Evolutionary conservation across 2,329 filamentous ascomycete genomes (phyloP).

Genomic region (Capronia epimyces): DNA sequence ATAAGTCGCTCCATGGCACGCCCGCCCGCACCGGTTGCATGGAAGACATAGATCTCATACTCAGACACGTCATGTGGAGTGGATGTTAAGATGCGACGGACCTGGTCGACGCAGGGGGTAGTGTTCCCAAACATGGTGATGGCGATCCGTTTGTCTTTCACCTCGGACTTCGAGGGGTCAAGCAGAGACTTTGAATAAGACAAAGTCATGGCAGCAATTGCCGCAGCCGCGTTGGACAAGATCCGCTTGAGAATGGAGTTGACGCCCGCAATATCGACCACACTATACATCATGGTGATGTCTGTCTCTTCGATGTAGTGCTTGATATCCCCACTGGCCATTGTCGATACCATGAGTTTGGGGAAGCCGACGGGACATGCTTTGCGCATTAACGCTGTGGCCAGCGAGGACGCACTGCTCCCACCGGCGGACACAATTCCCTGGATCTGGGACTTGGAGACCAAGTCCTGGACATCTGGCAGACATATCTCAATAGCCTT

Average conservation of each 20-base stretch:
- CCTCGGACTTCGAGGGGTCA: constrained; percentile 7
- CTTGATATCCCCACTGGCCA: constrained; percentile 61
- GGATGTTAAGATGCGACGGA: constrained; percentile 37
- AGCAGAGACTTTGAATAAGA: constrained; percentile 35
- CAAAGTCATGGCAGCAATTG: constrained; percentile 55
- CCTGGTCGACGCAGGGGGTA: constrained; percentile 57
- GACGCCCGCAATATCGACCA: constrained; percentile 64
- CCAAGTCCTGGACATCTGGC: constrained; percentile 39
- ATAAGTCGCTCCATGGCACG: constrained; percentile 63
- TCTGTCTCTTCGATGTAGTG: constrained; percentile 64
- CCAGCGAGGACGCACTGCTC: constrained; percentile 58
- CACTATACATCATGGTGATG: constrained; percentile 64
- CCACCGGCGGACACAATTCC: constrained; percentile 58
- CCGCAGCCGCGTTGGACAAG: constrained; percentile 58
- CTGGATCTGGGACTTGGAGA: constrained; percentile 41
- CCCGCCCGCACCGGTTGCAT: constrained; percentile 64
- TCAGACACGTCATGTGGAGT: constrained; percentile 28
- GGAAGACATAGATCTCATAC: constrained; percentile 61
- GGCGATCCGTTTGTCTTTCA: constrained; percentile 49
- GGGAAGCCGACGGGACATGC: constrained; percentile 59
- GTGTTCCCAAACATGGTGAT: constrained; percentile 74
- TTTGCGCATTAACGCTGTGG: constrained; percentile 56
- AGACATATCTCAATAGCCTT: constrained; percentile 50
- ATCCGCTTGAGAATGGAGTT: constrained; percentile 56
- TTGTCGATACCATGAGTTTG: constrained; percentile 65